Base-by-base conservation (phyloP, 2,329 filamentous ascomycete genomes). In the Endothia cerciana region DNA sequence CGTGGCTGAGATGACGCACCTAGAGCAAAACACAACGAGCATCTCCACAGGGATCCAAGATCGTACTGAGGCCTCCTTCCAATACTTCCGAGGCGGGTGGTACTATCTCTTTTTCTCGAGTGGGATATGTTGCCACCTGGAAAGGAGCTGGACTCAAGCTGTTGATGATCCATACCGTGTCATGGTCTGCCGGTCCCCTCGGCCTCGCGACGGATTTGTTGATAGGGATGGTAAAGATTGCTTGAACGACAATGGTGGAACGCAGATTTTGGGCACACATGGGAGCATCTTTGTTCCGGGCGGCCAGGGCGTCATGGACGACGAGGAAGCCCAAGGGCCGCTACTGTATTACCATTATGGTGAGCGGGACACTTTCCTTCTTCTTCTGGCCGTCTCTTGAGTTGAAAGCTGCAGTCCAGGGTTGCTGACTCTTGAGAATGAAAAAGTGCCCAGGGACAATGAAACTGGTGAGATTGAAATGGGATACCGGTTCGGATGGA, bases 81-180 rank as follows among this genome's bases (percentile, higher is more conserved):
- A 89, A 71, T 85, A 83, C 69, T 79, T 85, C 70, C 78, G 85
- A 60, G 81, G 78, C n/a, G 77, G 76, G 30, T 88, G 83, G 71
- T 90, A 87, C 73, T 91, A 89, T 71, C 78, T 91, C 10, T 89
- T 91, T 74, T 89, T 83, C 73, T 86, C 83, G 15, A 78, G 78
- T 1, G 89, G 88, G 1, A 80, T 78, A 30, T 91, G 88, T 78
- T 91, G 89, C 68, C 79, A 78, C 19, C 88, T 85, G 68, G 83
- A 88, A 69, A 74, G 72, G 0, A 77, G 70, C 62, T 25, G 28
- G 25, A 77, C 73, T 60, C 86, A 87, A 0, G 81, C 85, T 0
- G 63, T 78, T 0, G 87, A 87, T 4, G 76, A 78, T 17, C 88
- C 90, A 74, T 91, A 91, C 74, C 85, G 84, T 73, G 87, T 91